Base-by-base conservation (phyloP, 2,329 filamentous ascomycete genomes). In the Beauveria scarabaeidicola region DNA sequence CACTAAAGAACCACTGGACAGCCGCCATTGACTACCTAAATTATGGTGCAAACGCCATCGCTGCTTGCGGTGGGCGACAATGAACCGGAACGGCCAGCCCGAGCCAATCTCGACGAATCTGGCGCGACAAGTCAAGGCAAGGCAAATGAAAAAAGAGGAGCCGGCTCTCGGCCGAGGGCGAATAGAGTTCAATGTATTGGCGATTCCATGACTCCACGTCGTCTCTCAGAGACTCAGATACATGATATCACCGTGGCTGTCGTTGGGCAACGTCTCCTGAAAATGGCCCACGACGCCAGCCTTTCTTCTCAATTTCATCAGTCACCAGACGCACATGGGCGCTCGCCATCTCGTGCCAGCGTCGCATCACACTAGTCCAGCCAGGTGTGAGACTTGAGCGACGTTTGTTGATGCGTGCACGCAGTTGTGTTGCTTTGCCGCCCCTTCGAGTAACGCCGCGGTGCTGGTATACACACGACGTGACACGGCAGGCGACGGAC, bases 61-160 rank as follows among this genome's bases (percentile, higher is more conserved):
- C 41, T 44, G 41, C 41, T 44, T 44, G 19, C 43, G 43, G 40
- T 51, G 11, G 32, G 50, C 57, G 57, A 59, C 57, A 59, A 59
- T 53, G 43, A 59, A 52, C 50, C 57, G 57, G 57, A 53, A 47
- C 57, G 50, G 57, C 48, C 48, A 59, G 41, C 40, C 57, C 57
- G 57, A 59, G 32, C 57, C 48, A 50, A 47, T 46, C 27, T 46
- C 8, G 13, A 27, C 32, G 32, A 36, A 36, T 36, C 32, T 36
- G 11, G 32, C 11, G 32, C 32, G 32, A 36, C 5, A 36, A n/a
- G n/a, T n/a, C n/a, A n/a, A n/a, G 32, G 13, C 11, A 36, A 15
- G 11, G 11, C 11, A 5, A 11, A n/a, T 15, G 9, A 19, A 47
- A 25, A 48, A 47, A 40, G 53, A 41, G 53, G 44, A 47, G 53